These are phyloP conservation scores for Acrocalymma vagum DNA, from an alignment of 2,329 filamentous ascomycete genomes.

Conservation along the genomic window DNA sequence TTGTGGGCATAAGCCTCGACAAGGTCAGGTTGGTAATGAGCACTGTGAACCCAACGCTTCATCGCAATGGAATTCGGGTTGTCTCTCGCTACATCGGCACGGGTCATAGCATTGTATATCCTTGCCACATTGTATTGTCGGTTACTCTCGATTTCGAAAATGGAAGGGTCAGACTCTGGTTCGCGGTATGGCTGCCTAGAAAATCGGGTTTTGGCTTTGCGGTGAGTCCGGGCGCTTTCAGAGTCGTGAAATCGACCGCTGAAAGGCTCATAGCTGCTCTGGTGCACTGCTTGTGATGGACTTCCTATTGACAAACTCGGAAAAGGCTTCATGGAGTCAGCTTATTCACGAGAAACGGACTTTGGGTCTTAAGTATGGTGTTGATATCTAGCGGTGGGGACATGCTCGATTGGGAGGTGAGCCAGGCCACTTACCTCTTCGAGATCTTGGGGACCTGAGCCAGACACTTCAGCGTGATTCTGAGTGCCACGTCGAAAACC, in stretches of 20 bases:
- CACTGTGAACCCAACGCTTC: slow-evolving; percentile 41
- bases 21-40: slow-evolving; percentile 37
- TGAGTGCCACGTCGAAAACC: slow-evolving; percentile 16
- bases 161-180: slow-evolving; percentile 30
- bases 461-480: slow-evolving; percentile 19
- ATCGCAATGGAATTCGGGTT: slow-evolving; percentile 40
- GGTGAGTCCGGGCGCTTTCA: slow-evolving; percentile 29
- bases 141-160: slow-evolving; percentile 24
- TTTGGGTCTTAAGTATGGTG: slow-evolving; percentile 7
- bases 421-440: slow-evolving; percentile 5
- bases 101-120: slow-evolving; percentile 45
- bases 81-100: slow-evolving; percentile 37
- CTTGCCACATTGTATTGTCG: slow-evolving; percentile 29
- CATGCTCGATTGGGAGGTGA: not conserved
- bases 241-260: slow-evolving; percentile 26
- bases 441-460: slow-evolving; percentile 4
- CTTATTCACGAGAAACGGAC: slow-evolving; percentile 3
- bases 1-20: slow-evolving; percentile 45
- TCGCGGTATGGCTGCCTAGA: slow-evolving; percentile 32
- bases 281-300: slow-evolving; percentile 10
- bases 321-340: slow-evolving; percentile 12
- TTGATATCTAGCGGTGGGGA: slow-evolving; percentile 14
- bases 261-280: slow-evolving; percentile 30
- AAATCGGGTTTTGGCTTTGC: slow-evolving; percentile 34
- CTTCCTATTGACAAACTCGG: slow-evolving; percentile 4